Conservation (phyloP, 192 early-diverging fungal genomes). For the Jimgerdemannia flammicorona region DNA sequence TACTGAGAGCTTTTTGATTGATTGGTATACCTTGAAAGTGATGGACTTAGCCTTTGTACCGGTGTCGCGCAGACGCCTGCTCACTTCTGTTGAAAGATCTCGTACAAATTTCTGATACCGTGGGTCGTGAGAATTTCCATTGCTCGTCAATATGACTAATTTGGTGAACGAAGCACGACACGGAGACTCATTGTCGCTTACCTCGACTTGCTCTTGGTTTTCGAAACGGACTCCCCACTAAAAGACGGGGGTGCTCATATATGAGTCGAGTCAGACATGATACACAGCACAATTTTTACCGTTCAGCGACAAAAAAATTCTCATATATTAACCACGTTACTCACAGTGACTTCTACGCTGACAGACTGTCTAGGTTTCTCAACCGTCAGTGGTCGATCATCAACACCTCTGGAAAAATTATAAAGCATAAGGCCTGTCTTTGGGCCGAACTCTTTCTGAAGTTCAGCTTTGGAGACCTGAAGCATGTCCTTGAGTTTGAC, state of each 20-base stretch:
- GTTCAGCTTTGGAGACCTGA: conserved; percentile 21
- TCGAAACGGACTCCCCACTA: conserved; percentile 87
- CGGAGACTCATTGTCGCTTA: background rate
- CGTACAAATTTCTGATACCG: conserved; percentile 47
- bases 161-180: background rate
- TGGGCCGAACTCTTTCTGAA: conserved; percentile 66
- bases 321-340: conserved; percentile 3
- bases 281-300: background rate
- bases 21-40: conserved; percentile 55
- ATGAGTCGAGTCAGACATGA: background rate
- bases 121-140: background rate
- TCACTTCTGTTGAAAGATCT: conserved; percentile 64
- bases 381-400: conserved; percentile 61
- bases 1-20: background rate
- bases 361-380: conserved; percentile 69
- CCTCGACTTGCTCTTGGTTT: conserved; percentile 57
- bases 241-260: background rate
- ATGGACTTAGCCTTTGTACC: conserved; percentile 54
- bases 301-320: too few relatives aligned
- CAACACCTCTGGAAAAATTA: conserved; percentile 72
- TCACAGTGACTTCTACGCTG: conserved; percentile 69
- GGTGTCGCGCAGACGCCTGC: conserved; percentile 51
- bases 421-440: conserved; percentile 68
- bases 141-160: background rate
- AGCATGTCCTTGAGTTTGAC: conserved; percentile 33